Evolutionary conservation across 768 basidiomycete genomes (phyloP), one percentile per base, ranked within the genome.

Genomic region (Russula foetens): DNA sequence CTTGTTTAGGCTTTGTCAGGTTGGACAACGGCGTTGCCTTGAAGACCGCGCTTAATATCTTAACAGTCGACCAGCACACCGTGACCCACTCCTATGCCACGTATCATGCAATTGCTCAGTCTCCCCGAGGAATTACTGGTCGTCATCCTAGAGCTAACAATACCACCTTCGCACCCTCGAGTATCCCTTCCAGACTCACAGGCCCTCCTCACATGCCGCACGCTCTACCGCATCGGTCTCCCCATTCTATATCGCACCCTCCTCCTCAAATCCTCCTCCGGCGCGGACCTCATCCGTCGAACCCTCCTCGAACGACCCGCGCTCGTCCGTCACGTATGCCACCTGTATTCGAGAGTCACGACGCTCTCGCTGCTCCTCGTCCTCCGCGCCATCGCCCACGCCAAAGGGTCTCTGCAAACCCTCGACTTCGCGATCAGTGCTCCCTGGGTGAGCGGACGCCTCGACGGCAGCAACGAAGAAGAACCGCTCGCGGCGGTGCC

Each of bases 221-320:
- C 56, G 2, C 24, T 62, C 29, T 45, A 62, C 29, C 61, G 61
- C 19, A 62, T 62, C 17, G 56, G 61, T 17, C 44, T 53, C 31
- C 61, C 61, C 24, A 48, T 58, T 41, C 21, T 62, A 41, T 62
- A 62, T 33, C 61, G 12, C 33, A 53, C 56, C 29, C 21, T 62
- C 19, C 19, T 47, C n/a, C 29, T 58, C 15, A 38, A 23, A 52
- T 33, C 49, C 5, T 21, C 44, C 5, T n/a, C 28, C 7, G 31
- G 41, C 12, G 41, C 56, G 26, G 21, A 1, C 11, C n/a, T 17
- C 38, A 17, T 62, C 7, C 21, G 47, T 7, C 45, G 44, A 14
- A 53, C 61, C 0, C 45, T 62, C 56, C 38, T 48, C 11, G 45
- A 39, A 47, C 51, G 7, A 4, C 61, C 61, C 14, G 11, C 55